phyloP scores from a whole-genome alignment of 176 grass and related monocot genomes.

The Oryza meridionalis region DNA sequence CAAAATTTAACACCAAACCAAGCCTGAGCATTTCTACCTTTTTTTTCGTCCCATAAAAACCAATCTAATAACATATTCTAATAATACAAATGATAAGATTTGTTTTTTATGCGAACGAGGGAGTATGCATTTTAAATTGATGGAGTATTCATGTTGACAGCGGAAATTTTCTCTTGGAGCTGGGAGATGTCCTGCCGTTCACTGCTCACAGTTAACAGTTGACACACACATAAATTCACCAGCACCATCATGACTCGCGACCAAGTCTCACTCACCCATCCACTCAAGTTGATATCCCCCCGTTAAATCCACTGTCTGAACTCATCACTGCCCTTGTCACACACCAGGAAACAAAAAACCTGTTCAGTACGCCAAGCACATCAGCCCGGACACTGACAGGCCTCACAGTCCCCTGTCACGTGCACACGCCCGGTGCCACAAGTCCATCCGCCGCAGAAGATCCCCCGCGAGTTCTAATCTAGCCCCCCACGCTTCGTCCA shows the following conservation, averaged over 20 bases:
- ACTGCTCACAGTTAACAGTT: too few species aligned
- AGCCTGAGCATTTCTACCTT: too few species aligned
- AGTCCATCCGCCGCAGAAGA: slow-evolving; percentile 32
- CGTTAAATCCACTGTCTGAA: neutral
- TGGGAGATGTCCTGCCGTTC: too few species aligned
- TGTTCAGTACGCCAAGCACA: neutral
- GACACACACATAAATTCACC: neutral
- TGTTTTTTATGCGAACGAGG: too few species aligned
- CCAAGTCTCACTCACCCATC: neutral
- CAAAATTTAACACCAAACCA: too few species aligned
- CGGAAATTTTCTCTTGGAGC: too few species aligned
- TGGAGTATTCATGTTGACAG: too few species aligned
- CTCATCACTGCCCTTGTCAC: neutral
- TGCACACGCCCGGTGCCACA: neutral
- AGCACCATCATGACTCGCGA: neutral
- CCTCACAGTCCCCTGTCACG: neutral
- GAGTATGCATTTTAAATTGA: too few species aligned
- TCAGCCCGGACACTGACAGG: neutral
- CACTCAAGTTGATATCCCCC: neutral
- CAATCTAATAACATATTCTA: too few species aligned
- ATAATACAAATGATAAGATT: too few species aligned
- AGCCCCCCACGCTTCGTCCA: slow-evolving; percentile 44
- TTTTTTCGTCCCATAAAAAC: too few species aligned
- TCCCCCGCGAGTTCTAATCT: slow-evolving; percentile 42
- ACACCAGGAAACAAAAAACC: neutral